Evolutionary conservation across 495 filamentous ascomycete genomes (phyloP).

Genomic region (Trichoderma virens): DNA sequence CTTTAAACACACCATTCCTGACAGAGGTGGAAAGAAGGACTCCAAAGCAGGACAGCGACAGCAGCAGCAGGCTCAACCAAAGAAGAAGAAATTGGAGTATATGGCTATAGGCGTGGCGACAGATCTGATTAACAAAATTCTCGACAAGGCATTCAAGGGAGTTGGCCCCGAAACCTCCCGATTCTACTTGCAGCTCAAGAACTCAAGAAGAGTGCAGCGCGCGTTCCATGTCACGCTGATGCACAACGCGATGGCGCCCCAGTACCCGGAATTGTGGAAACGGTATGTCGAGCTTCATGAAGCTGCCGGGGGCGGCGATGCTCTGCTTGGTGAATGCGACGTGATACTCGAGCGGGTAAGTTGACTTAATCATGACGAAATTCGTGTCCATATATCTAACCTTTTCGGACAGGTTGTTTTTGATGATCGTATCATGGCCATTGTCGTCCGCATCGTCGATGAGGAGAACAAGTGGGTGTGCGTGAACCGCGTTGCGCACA

Average conservation of each 20-base stretch:
- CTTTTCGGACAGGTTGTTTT: conserved; percentile 48
- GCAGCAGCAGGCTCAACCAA: conserved; percentile 31
- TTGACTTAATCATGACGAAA: neutral
- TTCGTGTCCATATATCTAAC: neutral
- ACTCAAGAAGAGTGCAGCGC: conserved; percentile 64
- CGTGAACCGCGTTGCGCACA: conserved; percentile 71
- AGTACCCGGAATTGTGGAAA: conserved; percentile 63
- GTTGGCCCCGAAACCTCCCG: conserved; percentile 40
- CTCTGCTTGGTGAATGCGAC: conserved; percentile 37
- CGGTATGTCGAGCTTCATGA: conserved; percentile 47
- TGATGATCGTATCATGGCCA: conserved; percentile 78
- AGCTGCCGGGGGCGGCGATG: conserved; percentile 25
- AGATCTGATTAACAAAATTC: conserved; percentile 46
- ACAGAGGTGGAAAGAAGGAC: conserved; percentile 31
- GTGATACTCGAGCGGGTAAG: conserved; percentile 41
- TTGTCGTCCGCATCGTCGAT: conserved; percentile 63
- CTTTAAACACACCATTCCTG: conserved; percentile 62
- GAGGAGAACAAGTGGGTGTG: conserved; percentile 52
- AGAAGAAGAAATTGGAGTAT: conserved; percentile 65
- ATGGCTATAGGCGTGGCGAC: conserved; percentile 62
- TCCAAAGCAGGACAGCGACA: conserved; percentile 21
- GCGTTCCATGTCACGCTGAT: conserved; percentile 93
- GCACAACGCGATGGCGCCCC: conserved; percentile 56
- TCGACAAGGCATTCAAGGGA: conserved; percentile 60
- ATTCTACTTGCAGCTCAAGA: conserved; percentile 70